Evolutionary conservation across 257 asterid species (phyloP).

Genomic region (Hygrophila difformis): DNA sequence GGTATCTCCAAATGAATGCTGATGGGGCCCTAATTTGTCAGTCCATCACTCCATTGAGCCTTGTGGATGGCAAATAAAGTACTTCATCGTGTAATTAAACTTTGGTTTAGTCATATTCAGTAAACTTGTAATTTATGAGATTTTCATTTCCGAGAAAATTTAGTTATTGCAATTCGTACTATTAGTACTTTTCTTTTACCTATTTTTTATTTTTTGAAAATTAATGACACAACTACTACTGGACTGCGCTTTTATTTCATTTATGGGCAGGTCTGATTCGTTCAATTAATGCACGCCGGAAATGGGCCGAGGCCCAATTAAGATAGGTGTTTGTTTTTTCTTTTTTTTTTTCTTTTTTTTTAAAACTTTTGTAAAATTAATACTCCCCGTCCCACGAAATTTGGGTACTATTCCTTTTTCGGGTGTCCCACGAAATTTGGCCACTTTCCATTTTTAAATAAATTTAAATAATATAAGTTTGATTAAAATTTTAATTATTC

Average conservation of each 20-base stretch:
- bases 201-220: slow-evolving; percentile 1
- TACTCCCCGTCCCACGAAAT: no score
- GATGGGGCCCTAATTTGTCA: slow-evolving; percentile 32
- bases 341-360: no score
- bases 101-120: slow-evolving; percentile 23
- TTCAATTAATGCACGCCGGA: slow-evolving; percentile 19
- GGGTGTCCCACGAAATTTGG: no score
- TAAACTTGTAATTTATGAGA: slow-evolving; percentile 31
- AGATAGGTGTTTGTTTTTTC: no score
- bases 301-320: slow-evolving; percentile 27
- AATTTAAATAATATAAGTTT: no score
- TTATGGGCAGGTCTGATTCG: not conserved
- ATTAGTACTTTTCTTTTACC: no score
- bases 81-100: slow-evolving; percentile 5
- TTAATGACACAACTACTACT: slow-evolving; percentile 14
- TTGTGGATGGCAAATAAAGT: slow-evolving; percentile 8
- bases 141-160: slow-evolving; percentile 47
- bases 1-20: slow-evolving; percentile 15
- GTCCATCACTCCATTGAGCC: slow-evolving; percentile 4
- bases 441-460: no score
- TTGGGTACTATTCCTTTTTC: no score
- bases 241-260: slow-evolving; percentile 4
- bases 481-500: no score
- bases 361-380: no score
- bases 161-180: no score